phyloP scores from a whole-genome alignment of 495 filamentous ascomycete species.

The Monascus purpureus region DNA sequence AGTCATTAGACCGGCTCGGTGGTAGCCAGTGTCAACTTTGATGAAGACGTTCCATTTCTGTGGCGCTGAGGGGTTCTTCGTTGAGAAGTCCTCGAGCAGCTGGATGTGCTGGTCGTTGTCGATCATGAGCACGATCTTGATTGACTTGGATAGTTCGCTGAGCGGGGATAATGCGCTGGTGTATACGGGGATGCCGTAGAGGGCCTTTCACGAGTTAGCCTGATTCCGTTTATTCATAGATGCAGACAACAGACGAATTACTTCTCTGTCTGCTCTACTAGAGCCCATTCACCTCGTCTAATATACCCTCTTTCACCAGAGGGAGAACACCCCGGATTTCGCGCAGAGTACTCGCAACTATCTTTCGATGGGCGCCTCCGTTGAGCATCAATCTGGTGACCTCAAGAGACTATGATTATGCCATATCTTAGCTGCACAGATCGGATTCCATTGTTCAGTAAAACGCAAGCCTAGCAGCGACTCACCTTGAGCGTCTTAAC shows the following conservation, averaged over 20 bases:
- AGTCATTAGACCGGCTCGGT: slow-evolving; percentile 6
- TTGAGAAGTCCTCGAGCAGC: slow-evolving; percentile 12
- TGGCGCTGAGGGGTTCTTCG: background rate
- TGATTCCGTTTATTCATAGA: too few species aligned
- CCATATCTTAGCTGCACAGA: too few species aligned
- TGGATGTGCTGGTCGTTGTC: slow-evolving; percentile 21
- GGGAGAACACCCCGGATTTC: slow-evolving; percentile 18
- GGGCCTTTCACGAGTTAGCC: too few species aligned
- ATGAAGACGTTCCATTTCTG: slow-evolving; percentile 9
- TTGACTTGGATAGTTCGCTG: slow-evolving; percentile 6
- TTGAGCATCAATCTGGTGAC: slow-evolving; percentile 21
- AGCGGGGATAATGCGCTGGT: slow-evolving; percentile 17
- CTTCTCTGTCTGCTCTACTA: too few species aligned
- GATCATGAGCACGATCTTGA: slow-evolving; percentile 19
- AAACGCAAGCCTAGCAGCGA: too few species aligned
- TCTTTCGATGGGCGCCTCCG: slow-evolving; percentile 14
- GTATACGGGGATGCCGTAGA: slow-evolving; percentile 21
- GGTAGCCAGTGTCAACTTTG: slow-evolving; percentile 8
- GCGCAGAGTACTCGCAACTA: slow-evolving; percentile 19
- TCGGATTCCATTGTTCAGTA: too few species aligned
- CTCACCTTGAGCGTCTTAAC: slow-evolving; percentile 25
- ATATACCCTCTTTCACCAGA: slow-evolving; percentile 16
- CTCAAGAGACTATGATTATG: slow-evolving; percentile 11
- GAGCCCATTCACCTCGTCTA: slow-evolving; percentile 20
- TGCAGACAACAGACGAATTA: too few species aligned